Conservation (phyloP, 1,284 basidiomycete genomes). For the Phaffia rhodozyma region DNA sequence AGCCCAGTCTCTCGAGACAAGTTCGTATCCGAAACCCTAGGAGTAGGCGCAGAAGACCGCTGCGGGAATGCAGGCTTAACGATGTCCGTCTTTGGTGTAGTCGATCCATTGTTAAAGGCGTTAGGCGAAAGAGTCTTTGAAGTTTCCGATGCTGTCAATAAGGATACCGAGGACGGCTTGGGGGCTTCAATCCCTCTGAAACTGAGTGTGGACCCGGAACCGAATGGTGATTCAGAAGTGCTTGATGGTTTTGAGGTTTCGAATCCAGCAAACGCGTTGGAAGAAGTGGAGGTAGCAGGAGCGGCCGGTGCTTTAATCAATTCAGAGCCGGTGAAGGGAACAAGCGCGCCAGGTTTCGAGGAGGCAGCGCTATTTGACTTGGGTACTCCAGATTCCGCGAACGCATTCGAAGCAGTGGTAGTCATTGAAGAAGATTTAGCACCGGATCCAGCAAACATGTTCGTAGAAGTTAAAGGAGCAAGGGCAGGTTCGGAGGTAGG, state of each 20-base stretch:
- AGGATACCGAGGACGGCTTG: neutral
- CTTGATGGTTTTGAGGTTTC: neutral
- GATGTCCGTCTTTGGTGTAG: conserved; percentile 5
- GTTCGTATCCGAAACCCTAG: conserved; percentile 2
- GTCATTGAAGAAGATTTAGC: neutral
- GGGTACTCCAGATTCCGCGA: neutral
- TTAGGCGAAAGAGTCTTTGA: neutral
- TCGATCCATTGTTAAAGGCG: conserved; percentile 6
- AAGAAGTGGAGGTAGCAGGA: neutral
- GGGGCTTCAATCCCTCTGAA: neutral
- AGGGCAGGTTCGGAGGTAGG: conserved; percentile 1
- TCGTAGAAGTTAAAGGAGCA: conserved; percentile 16
- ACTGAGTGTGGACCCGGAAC: neutral
- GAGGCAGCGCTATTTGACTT: neutral
- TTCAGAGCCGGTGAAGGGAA: conserved; percentile 3
- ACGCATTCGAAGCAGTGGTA: neutral
- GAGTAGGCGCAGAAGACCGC: conserved; percentile 8
- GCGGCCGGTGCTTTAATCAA: neutral
- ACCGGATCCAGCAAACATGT: neutral
- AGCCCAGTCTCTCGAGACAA: conserved; percentile 24
- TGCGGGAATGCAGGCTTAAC: conserved; percentile 18
- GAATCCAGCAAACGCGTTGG: neutral
- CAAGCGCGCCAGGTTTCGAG: neutral
- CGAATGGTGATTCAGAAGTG: neutral
- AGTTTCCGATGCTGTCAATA: neutral